Evolutionary conservation across 805 yeast species (phyloP).

Genomic region (Zygosaccharomyces bailii): DNA sequence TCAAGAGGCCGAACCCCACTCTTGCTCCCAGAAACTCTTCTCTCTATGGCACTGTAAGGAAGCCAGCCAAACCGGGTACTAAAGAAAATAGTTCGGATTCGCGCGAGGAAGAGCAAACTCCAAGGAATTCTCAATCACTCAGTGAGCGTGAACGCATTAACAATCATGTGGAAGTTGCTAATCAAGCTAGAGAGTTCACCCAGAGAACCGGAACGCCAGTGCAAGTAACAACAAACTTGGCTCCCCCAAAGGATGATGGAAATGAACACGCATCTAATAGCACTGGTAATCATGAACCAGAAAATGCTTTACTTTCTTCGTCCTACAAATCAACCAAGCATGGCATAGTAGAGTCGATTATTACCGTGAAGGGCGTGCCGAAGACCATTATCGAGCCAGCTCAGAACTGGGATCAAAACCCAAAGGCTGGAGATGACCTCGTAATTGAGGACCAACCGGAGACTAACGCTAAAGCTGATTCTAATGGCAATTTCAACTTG

Average conservation of each 20-base stretch:
- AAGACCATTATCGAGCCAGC: conserved; percentile 79
- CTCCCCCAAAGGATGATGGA: conserved; percentile 1
- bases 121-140: background rate
- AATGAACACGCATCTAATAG: background rate
- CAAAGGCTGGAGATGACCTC: conserved; percentile 3
- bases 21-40: background rate
- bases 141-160: conserved; percentile 7
- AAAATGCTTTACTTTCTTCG: conserved; percentile 21
- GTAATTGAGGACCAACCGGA: background rate
- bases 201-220: conserved; percentile 16
- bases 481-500: background rate
- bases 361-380: conserved; percentile 78
- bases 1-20: conserved; percentile 47
- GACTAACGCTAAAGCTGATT: background rate
- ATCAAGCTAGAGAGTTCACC: conserved; percentile 14
- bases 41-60: conserved; percentile 1
- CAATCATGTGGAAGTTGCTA: conserved; percentile 14
- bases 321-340: conserved; percentile 28
- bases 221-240: conserved; percentile 14
- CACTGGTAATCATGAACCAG: background rate
- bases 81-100: background rate
- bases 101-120: background rate
- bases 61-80: background rate
- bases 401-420: conserved; percentile 41
- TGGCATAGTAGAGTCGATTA: conserved; percentile 72